phyloP scores from a whole-genome alignment of 495 filamentous ascomycete species.

The Hypomontagnella monticulosa region DNA sequence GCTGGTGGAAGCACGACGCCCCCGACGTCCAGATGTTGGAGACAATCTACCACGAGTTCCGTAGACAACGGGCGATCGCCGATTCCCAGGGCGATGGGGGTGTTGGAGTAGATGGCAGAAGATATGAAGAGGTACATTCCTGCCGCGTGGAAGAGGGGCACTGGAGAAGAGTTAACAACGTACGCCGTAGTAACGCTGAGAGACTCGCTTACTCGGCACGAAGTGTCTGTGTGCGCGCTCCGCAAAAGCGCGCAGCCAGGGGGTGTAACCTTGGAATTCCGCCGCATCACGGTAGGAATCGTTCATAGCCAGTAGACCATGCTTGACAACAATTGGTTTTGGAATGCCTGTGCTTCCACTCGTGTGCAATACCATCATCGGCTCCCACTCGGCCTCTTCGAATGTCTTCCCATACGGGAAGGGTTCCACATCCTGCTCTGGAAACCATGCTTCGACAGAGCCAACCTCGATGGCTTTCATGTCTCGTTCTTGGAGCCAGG shows the following conservation, averaged over 20 bases:
- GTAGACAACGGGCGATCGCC: slow-evolving; percentile 51
- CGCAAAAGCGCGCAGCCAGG: slow-evolving; percentile 39
- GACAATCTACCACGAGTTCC: slow-evolving; percentile 46
- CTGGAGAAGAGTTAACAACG: slow-evolving; percentile 29
- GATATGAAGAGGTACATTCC: slow-evolving; percentile 48
- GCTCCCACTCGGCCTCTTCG: slow-evolving; percentile 58
- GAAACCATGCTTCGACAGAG: slow-evolving; percentile 33
- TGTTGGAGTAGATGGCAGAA: slow-evolving; percentile 45
- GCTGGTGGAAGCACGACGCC: slow-evolving; percentile 50
- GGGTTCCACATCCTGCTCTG: slow-evolving; percentile 40
- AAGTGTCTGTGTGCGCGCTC: slow-evolving; percentile 4
- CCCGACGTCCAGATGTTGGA: slow-evolving; percentile 48
- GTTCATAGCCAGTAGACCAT: slow-evolving; percentile 57
- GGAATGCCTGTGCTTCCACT: slow-evolving; percentile 68
- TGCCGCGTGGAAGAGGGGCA: slow-evolving; percentile 49
- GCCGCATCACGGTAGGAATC: slow-evolving; percentile 47
- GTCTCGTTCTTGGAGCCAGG: slow-evolving; percentile 50
- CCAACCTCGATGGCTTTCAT: slow-evolving; percentile 43
- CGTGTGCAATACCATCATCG: slow-evolving; percentile 63
- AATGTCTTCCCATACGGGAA: slow-evolving; percentile 57
- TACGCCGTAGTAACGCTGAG: no score
- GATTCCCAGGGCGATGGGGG: slow-evolving; percentile 46
- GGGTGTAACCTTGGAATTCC: slow-evolving; percentile 38
- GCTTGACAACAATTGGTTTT: slow-evolving; percentile 61
- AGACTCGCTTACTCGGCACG: slow-evolving; percentile 30